Base-by-base conservation (phyloP, 1,284 basidiomycete species). In the Anthracocystis walkeri region DNA sequence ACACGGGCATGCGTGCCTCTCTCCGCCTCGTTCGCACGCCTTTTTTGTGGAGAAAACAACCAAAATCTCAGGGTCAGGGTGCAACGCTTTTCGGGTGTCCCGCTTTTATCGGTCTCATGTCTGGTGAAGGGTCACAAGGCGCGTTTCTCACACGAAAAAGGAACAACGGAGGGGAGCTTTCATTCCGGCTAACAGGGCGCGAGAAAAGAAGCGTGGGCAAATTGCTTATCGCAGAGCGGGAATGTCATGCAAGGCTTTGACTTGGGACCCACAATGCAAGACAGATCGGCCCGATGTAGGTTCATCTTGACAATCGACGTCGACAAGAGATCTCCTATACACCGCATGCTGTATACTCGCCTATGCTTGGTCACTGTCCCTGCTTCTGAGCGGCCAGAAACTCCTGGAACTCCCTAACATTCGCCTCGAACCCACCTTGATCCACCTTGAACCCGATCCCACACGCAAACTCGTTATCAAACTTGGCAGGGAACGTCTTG, bases 391-490 rank as follows among this genome's bases (percentile, higher is more conserved):
- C 41, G 27, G 46, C 57, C 25, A 62, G 38, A n/a, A 38, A 64
- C 21, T 63, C 55, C 51, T 62, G 67, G n/a, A 62, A 77, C 62
- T 78, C 76, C 45, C 52, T 55, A 33, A 78, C 54, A 29, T 66
- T 70, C 5, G 53, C 68, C 56, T 67, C 68, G 48, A 71, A 75
- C 16, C 73, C 73, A 60, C 60, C 75, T n/a, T 57, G 40, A 33
- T 77, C 75, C 52, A 77, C 69, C 44, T 67, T 66, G 58, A 79
- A 79, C n/a, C 75, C 77, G 31, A 79, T 54, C n/a, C 59, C 48
- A 12, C 59, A 51, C 2, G 77, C 71, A 56, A 64, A 77, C 23
- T 38, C 44, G 45, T 75, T 76, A 40, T 77, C 77, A 23, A 79
- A 77, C 25, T 35, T 59, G 11, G 62, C 55, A 7, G 77, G 77